phyloP scores from a whole-genome alignment of 345 rosid species.

The Camelina hispida region DNA sequence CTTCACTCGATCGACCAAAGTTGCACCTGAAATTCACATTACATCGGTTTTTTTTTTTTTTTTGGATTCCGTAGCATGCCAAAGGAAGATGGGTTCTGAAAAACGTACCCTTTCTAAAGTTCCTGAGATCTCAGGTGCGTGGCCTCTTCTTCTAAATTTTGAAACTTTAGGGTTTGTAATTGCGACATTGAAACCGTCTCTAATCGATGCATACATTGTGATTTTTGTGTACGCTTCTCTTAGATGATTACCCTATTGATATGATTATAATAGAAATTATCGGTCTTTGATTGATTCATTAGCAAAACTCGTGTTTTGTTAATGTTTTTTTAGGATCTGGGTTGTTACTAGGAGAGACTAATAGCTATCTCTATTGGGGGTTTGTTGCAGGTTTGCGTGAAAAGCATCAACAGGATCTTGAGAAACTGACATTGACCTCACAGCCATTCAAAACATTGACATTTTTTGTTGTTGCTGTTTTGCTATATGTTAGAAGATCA shows the following conservation, averaged over 20 bases:
- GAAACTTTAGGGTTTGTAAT: conserved; percentile 10
- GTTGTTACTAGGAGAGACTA: conserved; percentile 19
- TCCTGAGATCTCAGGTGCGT: conserved; percentile 43
- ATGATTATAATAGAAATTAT: neutral
- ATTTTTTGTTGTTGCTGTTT: conserved; percentile 63
- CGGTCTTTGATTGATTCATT: conserved; percentile 24
- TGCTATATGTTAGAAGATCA: conserved; percentile 58
- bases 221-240: neutral
- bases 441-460: conserved; percentile 79
- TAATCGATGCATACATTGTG: conserved; percentile 25
- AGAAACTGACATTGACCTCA: conserved; percentile 56
- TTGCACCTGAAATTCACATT: neutral
- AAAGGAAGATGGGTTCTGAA: conserved; percentile 32
- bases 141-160: neutral
- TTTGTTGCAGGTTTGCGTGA: conserved; percentile 41
- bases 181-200: neutral
- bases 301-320: neutral
- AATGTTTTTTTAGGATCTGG: neutral
- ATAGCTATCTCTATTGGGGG: neutral
- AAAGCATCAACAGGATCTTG: conserved; percentile 49
- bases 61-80: conserved; percentile 11
- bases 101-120: conserved; percentile 19
- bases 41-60: neutral
- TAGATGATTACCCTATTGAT: conserved; percentile 3
- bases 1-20: conserved; percentile 12